Evolutionary conservation across 345 rosid genomes (phyloP).

Genomic region (Nephelium lappaceum): DNA sequence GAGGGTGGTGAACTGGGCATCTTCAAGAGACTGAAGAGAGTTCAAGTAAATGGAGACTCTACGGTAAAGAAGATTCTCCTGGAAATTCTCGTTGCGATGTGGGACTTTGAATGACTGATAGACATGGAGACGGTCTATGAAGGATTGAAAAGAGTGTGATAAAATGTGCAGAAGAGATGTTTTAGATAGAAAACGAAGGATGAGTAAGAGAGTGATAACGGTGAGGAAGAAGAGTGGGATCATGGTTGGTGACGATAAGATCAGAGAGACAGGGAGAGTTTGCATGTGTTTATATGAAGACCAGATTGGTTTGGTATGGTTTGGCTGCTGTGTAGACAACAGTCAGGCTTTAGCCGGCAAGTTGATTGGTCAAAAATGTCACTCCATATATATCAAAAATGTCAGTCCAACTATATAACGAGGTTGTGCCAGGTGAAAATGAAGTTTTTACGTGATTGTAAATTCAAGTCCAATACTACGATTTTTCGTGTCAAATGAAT

Average conservation of each 20-base stretch:
- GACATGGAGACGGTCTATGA: constrained; percentile 44
- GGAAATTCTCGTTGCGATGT: constrained; percentile 43
- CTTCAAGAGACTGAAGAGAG: constrained; percentile 54
- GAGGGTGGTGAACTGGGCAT: constrained; percentile 60
- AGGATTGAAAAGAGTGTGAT: constrained; percentile 29
- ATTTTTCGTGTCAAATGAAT: too few species aligned
- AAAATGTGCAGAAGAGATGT: constrained; percentile 39
- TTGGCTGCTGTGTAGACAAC: background rate
- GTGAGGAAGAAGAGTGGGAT: constrained; percentile 9
- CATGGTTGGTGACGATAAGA: constrained; percentile 9
- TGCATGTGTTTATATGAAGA: background rate
- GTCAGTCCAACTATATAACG: too few species aligned
- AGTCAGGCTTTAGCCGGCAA: constrained; percentile 18
- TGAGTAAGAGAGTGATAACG: constrained; percentile 11
- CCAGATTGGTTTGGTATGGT: background rate
- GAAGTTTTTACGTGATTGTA: too few species aligned
- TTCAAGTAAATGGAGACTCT: constrained; percentile 52
- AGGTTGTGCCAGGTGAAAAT: too few species aligned
- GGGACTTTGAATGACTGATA: constrained; percentile 56
- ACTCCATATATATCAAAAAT: too few species aligned
- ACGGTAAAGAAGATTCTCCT: constrained; percentile 54
- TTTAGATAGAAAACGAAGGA: constrained; percentile 34
- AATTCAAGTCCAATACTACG: too few species aligned
- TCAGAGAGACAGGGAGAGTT: background rate
- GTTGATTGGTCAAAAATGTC: background rate